Evolutionary conservation across 2,329 filamentous ascomycete species (phyloP).

Genomic region (Malbranchea zuffiana): DNA sequence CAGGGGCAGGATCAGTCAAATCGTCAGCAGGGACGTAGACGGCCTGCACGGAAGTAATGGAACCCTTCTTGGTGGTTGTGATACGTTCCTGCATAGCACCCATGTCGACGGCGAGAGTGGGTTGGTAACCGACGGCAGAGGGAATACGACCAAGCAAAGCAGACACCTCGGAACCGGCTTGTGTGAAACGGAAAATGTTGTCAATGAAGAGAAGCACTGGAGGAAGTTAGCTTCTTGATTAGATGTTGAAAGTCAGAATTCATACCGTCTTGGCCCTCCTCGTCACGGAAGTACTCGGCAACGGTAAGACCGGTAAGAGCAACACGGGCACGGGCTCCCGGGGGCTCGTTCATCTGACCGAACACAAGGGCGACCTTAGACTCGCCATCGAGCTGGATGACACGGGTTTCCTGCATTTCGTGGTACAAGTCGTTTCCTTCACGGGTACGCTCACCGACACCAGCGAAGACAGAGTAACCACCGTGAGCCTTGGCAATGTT

Average conservation of each 20-base stretch:
- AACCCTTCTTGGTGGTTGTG: slow-evolving; percentile 98
- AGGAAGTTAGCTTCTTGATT: slow-evolving; percentile 14
- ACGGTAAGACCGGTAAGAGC: slow-evolving; percentile 72
- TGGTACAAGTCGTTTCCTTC: slow-evolving; percentile 99
- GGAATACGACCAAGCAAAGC: slow-evolving; percentile 98
- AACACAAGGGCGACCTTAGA: slow-evolving; percentile 99
- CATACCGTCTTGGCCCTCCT: slow-evolving; percentile 77
- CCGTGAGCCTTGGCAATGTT: slow-evolving; percentile 99
- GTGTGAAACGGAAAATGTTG: slow-evolving; percentile 99
- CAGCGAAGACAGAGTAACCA: slow-evolving; percentile 99
- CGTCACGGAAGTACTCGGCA: slow-evolving; percentile 68
- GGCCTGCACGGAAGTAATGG: slow-evolving; percentile 99
- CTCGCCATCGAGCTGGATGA: slow-evolving; percentile 98
- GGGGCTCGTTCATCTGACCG: slow-evolving; percentile 99
- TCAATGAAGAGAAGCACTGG: slow-evolving; percentile 96
- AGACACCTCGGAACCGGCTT: slow-evolving; percentile 99
- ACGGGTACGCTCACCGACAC: slow-evolving; percentile 99
- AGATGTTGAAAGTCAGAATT: no score
- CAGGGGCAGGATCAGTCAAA: slow-evolving; percentile 98
- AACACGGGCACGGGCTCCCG: slow-evolving; percentile 98
- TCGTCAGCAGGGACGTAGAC: slow-evolving; percentile 99
- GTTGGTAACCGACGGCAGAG: slow-evolving; percentile 99
- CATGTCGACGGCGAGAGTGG: slow-evolving; percentile 97
- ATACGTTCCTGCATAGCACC: slow-evolving; percentile 99
- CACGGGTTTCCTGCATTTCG: slow-evolving; percentile 99